These are phyloP conservation scores for Fusarium coicis DNA, from an alignment of 2,329 filamentous ascomycete genomes.

Conservation along the genomic window DNA sequence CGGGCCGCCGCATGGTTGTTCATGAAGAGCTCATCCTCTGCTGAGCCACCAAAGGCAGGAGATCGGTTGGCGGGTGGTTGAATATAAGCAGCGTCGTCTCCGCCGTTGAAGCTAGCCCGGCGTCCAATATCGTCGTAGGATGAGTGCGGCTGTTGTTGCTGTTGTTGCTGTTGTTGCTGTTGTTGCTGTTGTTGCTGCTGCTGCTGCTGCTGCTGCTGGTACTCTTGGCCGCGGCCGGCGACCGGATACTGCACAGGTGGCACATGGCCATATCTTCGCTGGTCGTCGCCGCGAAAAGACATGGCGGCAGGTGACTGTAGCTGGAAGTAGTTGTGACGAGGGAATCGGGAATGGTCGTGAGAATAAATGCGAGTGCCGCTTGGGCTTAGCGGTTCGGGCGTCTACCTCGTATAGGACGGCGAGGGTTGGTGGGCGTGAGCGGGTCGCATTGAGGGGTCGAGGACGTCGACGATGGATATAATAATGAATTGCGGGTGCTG, in stretches of 20 bases:
- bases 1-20: slow-evolving; percentile 54
- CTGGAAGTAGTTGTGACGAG: slow-evolving; percentile 6
- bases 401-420: slow-evolving; percentile 42
- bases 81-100: slow-evolving; percentile 74
- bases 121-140: slow-evolving; percentile 54
- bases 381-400: slow-evolving; percentile 40
- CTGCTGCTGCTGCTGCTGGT: slow-evolving; percentile 45
- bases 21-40: slow-evolving; percentile 73
- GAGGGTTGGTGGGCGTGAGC: slow-evolving; percentile 35
- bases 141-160: slow-evolving; percentile 46
- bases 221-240: slow-evolving; percentile 50
- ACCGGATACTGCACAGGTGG: slow-evolving; percentile 73
- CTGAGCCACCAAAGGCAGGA: slow-evolving; percentile 36
- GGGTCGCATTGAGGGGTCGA: slow-evolving; percentile 44
- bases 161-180: slow-evolving; percentile 45
- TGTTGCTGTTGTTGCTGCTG: slow-evolving; percentile 48
- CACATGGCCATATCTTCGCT: slow-evolving; percentile 73
- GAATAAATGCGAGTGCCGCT: slow-evolving; percentile 32
- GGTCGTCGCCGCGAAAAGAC: slow-evolving; percentile 72
- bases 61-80: slow-evolving; percentile 45
- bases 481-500: background rate
- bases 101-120: slow-evolving; percentile 78
- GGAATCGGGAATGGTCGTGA: slow-evolving; percentile 22
- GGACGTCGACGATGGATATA: background rate
- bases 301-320: slow-evolving; percentile 52